Percentiles rank a stretch among this genome's conserved stretches.
phyloP scores from a whole-genome alignment of 2,329 filamentous ascomycete species.

The Penicillium sp. region DNA sequence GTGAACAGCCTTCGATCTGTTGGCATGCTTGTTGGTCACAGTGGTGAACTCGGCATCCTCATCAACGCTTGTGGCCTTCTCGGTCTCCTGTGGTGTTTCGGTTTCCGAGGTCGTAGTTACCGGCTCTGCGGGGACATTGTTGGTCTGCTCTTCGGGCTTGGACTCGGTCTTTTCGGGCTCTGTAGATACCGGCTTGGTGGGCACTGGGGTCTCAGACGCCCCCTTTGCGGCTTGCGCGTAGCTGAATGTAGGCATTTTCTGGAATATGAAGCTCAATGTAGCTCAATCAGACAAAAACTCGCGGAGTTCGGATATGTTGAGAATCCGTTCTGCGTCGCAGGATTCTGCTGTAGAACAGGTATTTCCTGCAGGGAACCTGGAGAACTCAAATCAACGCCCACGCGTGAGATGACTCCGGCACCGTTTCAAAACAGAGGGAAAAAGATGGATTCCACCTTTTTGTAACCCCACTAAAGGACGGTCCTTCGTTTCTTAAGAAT shows the following conservation, averaged over 20 bases:
- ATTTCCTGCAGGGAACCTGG: conserved; percentile 24
- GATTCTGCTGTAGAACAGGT: conserved; percentile 30
- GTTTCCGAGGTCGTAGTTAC: conserved; percentile 43
- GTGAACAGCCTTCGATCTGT: conserved; percentile 31
- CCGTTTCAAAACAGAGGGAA: conserved; percentile 18
- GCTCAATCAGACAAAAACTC: conserved; percentile 10
- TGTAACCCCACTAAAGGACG: conserved; percentile 31
- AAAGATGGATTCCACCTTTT: conserved; percentile 24
- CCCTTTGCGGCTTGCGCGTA: conserved; percentile 96
- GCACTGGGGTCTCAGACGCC: conserved; percentile 53
- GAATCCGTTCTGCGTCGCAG: conserved; percentile 19
- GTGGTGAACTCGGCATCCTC: conserved; percentile 38
- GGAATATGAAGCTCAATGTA: conserved; percentile 45
- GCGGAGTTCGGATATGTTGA: background rate
- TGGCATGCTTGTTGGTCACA: conserved; percentile 25
- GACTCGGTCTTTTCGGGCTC: conserved; percentile 31
- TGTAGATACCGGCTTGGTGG: conserved; percentile 42
- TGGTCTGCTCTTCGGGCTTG: conserved; percentile 31
- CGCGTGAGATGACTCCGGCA: conserved; percentile 28
- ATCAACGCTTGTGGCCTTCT: conserved; percentile 37
- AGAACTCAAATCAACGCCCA: conserved; percentile 20
- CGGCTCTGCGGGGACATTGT: conserved; percentile 31
- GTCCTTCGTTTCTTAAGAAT: conserved; percentile 25
- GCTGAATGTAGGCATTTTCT: conserved; percentile 67
- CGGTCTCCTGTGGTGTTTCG: conserved; percentile 42